Conservation (phyloP, 768 basidiomycete genomes). For the Panellus pusillus region DNA sequence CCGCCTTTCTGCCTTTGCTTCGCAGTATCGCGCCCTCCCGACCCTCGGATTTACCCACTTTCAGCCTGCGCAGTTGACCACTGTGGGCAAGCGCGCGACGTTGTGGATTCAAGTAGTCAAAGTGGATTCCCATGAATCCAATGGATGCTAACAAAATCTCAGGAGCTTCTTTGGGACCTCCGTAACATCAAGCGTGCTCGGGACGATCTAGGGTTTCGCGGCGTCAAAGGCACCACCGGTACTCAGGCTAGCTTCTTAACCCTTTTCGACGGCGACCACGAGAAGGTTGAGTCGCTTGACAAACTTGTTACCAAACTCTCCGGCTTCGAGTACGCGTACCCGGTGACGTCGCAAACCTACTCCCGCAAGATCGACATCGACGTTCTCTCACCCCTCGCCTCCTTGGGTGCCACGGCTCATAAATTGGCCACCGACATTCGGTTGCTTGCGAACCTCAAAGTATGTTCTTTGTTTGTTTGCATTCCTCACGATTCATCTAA, state of each 20-base stretch:
- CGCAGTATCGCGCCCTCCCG: slow-evolving; percentile 83
- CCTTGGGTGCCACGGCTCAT: slow-evolving; percentile 92
- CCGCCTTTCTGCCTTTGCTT: slow-evolving; percentile 82
- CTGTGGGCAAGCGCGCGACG: slow-evolving; percentile 95
- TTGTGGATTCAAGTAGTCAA: slow-evolving; percentile 85
- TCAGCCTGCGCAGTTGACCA: slow-evolving; percentile 97
- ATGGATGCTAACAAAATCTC: not conserved
- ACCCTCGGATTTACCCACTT: slow-evolving; percentile 98
- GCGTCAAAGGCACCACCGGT: slow-evolving; percentile 99
- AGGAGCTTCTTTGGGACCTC: slow-evolving; percentile 96
- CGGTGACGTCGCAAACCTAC: slow-evolving; percentile 98
- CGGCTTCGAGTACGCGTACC: slow-evolving; percentile 93
- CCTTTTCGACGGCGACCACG: slow-evolving; percentile 93
- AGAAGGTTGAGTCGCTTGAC: slow-evolving; percentile 91
- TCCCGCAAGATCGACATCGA: slow-evolving; percentile 97
- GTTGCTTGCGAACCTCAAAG: slow-evolving; percentile 91
- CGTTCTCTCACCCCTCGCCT: slow-evolving; percentile 86
- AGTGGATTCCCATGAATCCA: not conserved
- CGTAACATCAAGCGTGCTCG: slow-evolving; percentile 88
- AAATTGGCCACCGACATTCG: slow-evolving; percentile 97
- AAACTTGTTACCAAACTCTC: slow-evolving; percentile 85
- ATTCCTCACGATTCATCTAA: not conserved
- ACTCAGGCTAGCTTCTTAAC: slow-evolving; percentile 96
- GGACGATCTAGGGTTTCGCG: slow-evolving; percentile 93
- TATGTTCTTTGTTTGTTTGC: slow-evolving; percentile 19